Base-by-base conservation (phyloP, 768 basidiomycete genomes). In the Mycena chlorophos region DNA sequence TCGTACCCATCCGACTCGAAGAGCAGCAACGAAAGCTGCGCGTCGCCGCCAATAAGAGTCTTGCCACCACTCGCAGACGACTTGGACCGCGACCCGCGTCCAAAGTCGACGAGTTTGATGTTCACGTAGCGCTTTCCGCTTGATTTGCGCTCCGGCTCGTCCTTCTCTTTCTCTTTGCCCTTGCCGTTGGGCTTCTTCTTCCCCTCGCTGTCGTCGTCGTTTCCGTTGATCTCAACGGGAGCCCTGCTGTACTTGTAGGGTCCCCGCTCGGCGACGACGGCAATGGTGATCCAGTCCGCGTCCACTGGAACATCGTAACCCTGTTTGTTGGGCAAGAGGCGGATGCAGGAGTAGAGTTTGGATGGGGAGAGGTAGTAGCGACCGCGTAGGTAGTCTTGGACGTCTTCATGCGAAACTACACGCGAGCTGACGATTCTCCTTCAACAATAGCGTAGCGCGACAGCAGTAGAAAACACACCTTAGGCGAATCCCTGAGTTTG, bases 261-360 rank as follows among this genome's bases (percentile, higher is more conserved):
- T 2, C 93, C 87, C 20, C 94, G 84, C 68, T 96, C 93, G 2
- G 94, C 96, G 14, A 99, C 86, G 4, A 98, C 95, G 2, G 93
- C 96, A 45, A 99, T 91, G 5, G 94, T 95, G 38, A 98, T 81
- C 90, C 93, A 98, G 69, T 98, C 97, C 2, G 91, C 91, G 5
- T 84, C 82, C 1, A 98, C 87, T 10, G 96, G 95, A 1, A 99
- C 83, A 42, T 98, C 94, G 68, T 94, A 96, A 17, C 85, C 87
- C 54, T 89, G 85, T 60, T 89, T 88, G 66, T 90, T 85, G 0
- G 88, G 84, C 14, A 86, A 78, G 0, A 89, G 81, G 10, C 89
- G 85, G 39, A 94, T 79, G 43, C 87, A 81, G 8, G 94, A 93
- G 73, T 99, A 99, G 30, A 99, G 76, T 19, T 78, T 84, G 1